These are phyloP conservation scores for Blakeslea trispora DNA, from an alignment of 371 early-diverging fungal genomes.

Conservation along the genomic window DNA sequence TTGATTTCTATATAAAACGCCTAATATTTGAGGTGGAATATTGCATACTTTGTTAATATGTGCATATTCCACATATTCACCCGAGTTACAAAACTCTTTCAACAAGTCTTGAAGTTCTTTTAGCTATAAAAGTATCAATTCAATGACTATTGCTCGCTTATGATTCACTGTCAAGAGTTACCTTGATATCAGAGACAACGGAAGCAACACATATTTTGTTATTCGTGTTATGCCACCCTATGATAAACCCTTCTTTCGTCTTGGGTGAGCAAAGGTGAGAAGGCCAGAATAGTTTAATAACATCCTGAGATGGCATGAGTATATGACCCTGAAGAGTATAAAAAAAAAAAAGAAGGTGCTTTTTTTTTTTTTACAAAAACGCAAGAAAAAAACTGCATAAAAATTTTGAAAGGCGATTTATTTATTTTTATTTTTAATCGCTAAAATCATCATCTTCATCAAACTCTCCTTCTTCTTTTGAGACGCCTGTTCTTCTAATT, in stretches of 20 bases:
- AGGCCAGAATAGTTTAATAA: constrained; percentile 50
- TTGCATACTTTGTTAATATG: constrained; percentile 43
- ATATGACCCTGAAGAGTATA: too few relatives aligned
- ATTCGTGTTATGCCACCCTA: constrained; percentile 43
- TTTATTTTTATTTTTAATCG: not conserved
- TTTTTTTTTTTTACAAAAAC: too few relatives aligned
- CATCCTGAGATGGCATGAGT: not conserved
- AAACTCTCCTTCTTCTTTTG: constrained; percentile 26
- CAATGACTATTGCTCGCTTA: too few relatives aligned
- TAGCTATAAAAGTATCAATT: constrained; percentile 25
- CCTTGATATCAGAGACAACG: constrained; percentile 32
- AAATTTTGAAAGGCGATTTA: too few relatives aligned
- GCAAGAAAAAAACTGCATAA: too few relatives aligned
- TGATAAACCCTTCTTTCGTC: constrained; percentile 33
- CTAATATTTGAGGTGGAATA: constrained; percentile 38
- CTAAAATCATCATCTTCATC: constrained; percentile 18
- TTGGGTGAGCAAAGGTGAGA: constrained; percentile 44
- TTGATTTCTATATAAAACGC: constrained; percentile 17
- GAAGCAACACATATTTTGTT: constrained; percentile 43
- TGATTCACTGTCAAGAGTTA: constrained; percentile 10
- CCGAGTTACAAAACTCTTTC: constrained; percentile 33
- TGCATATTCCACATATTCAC: constrained; percentile 30
- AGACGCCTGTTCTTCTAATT: constrained; percentile 40
- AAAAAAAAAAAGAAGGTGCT: too few relatives aligned
- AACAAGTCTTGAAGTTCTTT: constrained; percentile 25